Base-by-base conservation (phyloP, 139 green algal species). In the Chlamydomonas incerta region DNA sequence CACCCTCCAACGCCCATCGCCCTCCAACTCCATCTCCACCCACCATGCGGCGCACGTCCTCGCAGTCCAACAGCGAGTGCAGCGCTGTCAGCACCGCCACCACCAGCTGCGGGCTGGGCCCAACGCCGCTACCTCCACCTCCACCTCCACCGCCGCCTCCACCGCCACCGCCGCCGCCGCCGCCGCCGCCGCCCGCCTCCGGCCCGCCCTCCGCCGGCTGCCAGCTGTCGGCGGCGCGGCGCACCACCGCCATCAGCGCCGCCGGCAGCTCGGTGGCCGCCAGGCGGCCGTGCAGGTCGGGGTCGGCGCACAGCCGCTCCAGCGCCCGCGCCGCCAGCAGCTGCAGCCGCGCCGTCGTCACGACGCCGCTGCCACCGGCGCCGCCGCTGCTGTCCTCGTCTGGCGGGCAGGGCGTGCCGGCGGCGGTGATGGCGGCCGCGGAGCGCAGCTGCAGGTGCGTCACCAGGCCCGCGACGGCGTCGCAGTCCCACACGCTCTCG, bases 401-500 rank as follows among this genome's bases (percentile, higher is more conserved):
- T 18, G 58, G 15, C 58, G 58, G 15, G 20, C 6, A 28, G 58
- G 18, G 74, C 74, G n/a, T n/a, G n/a, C n/a, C n/a, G n/a, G n/a
- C n/a, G 17, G 74, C 74, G 1, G 35, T 57, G 31, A 29, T 52
- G 6, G 73, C 52, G 6, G 73, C 73, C 31, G 73, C 73, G 10
- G 73, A 69, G 18, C 73, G 50, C 10, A 69, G 33, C 60, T 82
- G 74, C 74, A 82, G 57, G 57, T 82, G 74, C 57, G 55, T 57
- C 74, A 82, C 74, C 3, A 82, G 74, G 57, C 71, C 37, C 33
- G 57, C 57, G n/a, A 82, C 74, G 14, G 34, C 74, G 74, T 82
- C 74, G 57, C 74, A 82, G 74, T 82, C 74, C 74, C 74, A 82
- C 28, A 82, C 57, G 26, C 57, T 82, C 74, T 82, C 74, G 74